Percentiles rank a stretch among this genome's conserved stretches.
These are phyloP conservation scores for Cyanodermella asteris DNA, from an alignment of 2,329 filamentous ascomycete genomes.

Conservation along the genomic window DNA sequence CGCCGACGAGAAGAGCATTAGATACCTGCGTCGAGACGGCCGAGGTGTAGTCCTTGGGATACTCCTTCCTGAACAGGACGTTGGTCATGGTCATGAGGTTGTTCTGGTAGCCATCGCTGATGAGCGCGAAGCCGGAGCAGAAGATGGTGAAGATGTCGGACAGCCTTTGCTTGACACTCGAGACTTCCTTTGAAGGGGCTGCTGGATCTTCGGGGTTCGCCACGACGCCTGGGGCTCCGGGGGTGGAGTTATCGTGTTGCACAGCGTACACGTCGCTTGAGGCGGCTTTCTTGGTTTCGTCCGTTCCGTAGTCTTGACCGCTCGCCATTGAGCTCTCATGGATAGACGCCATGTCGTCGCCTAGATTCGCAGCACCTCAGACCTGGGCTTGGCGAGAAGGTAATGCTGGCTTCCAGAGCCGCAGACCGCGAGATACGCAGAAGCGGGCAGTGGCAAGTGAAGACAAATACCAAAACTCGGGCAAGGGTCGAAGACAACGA, in stretches of 20 bases:
- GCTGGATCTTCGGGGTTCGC: constrained; percentile 3
- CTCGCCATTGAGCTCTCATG: no score
- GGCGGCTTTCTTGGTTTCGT: no score
- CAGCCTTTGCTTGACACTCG: constrained; percentile 9
- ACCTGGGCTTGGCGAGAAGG: no score
- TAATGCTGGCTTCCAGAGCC: no score
- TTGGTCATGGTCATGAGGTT: constrained; percentile 16
- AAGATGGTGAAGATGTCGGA: constrained; percentile 13
- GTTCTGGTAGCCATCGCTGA: constrained; percentile 17
- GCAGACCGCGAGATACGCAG: no score
- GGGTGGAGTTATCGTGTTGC: background rate
- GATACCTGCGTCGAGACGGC: constrained; percentile 18
- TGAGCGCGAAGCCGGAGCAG: constrained; percentile 12
- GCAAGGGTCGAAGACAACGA: no score
- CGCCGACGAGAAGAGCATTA: constrained; percentile 20
- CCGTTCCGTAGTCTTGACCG: no score
- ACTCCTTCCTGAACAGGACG: constrained; percentile 13
- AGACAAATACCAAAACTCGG: no score
- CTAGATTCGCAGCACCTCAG: no score
- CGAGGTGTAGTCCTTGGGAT: constrained; percentile 14
- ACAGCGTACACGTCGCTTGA: no score
- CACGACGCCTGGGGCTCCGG: constrained; percentile 5
- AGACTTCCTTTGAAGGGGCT: constrained; percentile 6
- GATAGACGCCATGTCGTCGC: no score
- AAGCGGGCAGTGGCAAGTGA: no score